Evolutionary conservation across 2,329 filamentous ascomycete species (phyloP).

Genomic region (Cordyceps fumosorosea): DNA sequence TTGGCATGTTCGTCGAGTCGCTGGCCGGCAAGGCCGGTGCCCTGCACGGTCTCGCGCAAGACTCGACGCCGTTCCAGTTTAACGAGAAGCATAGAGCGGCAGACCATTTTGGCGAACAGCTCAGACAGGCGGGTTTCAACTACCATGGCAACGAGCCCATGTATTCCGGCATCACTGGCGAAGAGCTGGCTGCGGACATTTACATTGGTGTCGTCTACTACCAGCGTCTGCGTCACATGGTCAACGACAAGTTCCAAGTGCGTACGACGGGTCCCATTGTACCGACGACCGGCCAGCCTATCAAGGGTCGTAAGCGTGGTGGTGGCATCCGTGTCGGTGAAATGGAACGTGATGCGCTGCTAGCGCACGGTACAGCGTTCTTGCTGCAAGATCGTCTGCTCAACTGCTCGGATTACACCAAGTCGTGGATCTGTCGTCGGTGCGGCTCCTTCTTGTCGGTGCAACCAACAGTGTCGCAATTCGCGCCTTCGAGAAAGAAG

Average conservation of each 20-base stretch:
- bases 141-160: slow-evolving; percentile 98
- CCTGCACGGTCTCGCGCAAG: slow-evolving; percentile 90
- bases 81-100: slow-evolving; percentile 85
- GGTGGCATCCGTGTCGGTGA: slow-evolving; percentile 98
- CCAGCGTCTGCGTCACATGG: slow-evolving; percentile 97
- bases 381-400: slow-evolving; percentile 89
- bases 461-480: slow-evolving; percentile 67
- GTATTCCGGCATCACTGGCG: slow-evolving; percentile 94
- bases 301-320: slow-evolving; percentile 93
- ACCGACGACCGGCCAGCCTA: slow-evolving; percentile 84
- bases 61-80: slow-evolving; percentile 92
- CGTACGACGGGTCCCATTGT: slow-evolving; percentile 92
- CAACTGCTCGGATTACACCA: slow-evolving; percentile 93
- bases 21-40: slow-evolving; percentile 92
- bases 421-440: slow-evolving; percentile 79
- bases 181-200: slow-evolving; percentile 90
- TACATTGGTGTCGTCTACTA: slow-evolving; percentile 98
- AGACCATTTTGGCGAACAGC: slow-evolving; percentile 93
- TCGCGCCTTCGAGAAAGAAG: slow-evolving; percentile 54
- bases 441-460: slow-evolving; percentile 90
- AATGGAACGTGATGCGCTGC: slow-evolving; percentile 94
- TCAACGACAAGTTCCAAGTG: slow-evolving; percentile 99
- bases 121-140: slow-evolving; percentile 93
- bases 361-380: slow-evolving; percentile 93
- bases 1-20: slow-evolving; percentile 98